Conservation (phyloP, 805 yeast species). For the Hanseniaspora pseudoguilliermondii region DNA sequence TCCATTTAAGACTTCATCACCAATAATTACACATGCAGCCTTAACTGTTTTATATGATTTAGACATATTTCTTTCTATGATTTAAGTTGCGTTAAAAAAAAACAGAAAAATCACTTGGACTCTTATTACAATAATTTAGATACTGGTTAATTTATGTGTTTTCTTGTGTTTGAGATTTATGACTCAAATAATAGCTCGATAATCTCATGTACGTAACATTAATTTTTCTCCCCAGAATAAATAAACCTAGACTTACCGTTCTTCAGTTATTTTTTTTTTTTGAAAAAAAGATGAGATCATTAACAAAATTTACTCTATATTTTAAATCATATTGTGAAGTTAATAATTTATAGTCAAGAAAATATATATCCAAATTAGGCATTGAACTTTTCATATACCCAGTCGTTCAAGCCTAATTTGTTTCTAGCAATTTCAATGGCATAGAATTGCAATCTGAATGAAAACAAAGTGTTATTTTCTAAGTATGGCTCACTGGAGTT, state of each 20-base stretch:
- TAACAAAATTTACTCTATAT: too few species aligned
- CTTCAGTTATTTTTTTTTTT: too few species aligned
- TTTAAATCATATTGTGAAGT: background rate
- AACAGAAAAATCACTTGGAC: too few species aligned
- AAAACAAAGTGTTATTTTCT: slow-evolving; percentile 76
- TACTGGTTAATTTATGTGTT: too few species aligned
- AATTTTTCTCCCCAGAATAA: too few species aligned
- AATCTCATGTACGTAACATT: too few species aligned
- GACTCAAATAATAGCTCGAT: too few species aligned
- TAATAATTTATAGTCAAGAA: background rate
- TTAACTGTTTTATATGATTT: slow-evolving; percentile 3
- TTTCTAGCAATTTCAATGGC: slow-evolving; percentile 93
- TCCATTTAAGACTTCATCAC: slow-evolving; percentile 81
- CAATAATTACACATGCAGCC: slow-evolving; percentile 40
- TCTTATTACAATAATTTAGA: too few species aligned
- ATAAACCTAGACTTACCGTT: too few species aligned
- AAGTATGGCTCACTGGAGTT: slow-evolving; percentile 60
- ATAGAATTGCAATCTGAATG: slow-evolving; percentile 84
- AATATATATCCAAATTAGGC: background rate
- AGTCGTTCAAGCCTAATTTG: slow-evolving; percentile 79
- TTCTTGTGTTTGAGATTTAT: too few species aligned
- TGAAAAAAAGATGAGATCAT: too few species aligned
- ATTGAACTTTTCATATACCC: slow-evolving; percentile 32
- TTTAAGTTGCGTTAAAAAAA: background rate
- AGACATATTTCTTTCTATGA: background rate